Base-by-base conservation (phyloP, 345 rosid genomes). In the Populus ilicifolia region DNA sequence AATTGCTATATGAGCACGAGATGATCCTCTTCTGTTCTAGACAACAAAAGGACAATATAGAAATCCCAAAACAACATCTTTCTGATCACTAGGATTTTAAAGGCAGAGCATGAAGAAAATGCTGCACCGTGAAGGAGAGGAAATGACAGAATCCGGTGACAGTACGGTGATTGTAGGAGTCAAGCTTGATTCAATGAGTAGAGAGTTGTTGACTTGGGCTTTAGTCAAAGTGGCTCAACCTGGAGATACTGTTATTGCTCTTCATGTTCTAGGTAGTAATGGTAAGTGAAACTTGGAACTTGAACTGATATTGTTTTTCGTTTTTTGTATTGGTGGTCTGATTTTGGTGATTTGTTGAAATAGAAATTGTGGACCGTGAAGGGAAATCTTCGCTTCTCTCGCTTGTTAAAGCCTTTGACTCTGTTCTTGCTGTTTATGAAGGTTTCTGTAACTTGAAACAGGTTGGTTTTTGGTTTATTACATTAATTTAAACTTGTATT, bases 391-490 rank as follows among this genome's bases (percentile, higher is more conserved):
- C 85, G 29, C 77, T 83, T 56, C 72, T 83, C 30, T 83, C 85
- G 21, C 82, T 83, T 46, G 82, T 79, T 67, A 83, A 68, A 70
- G 76, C 85, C 46, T 83, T 83, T 68, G 85, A 83, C 80, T 72
- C 78, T 67, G 75, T 83, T 75, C 82, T 83, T 72, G 85, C 74
- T 5, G 82, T 83, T 17, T 83, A 75, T 72, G 80, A 83, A 83
- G 85, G 85, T 52, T 83, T 83, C 80, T 81, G 83, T 73, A 81
- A 81, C 80, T 63, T 81, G 74, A 81, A 73, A 77, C 84, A 81
- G 84, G 84, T 81, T 61, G 83, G 69, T 43, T 18, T 71, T 10
- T n/a, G 16, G 0, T 59, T 52, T 30, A 17, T 48, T 10, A 10
- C 35, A 25, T 78, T 7, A 6, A 11, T 36, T 43, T 69, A 10